Percentiles rank a stretch among this genome's conserved stretches.
phyloP scores from a whole-genome alignment of 1,139 yeast species.

The Sugiyamaella novakii region DNA sequence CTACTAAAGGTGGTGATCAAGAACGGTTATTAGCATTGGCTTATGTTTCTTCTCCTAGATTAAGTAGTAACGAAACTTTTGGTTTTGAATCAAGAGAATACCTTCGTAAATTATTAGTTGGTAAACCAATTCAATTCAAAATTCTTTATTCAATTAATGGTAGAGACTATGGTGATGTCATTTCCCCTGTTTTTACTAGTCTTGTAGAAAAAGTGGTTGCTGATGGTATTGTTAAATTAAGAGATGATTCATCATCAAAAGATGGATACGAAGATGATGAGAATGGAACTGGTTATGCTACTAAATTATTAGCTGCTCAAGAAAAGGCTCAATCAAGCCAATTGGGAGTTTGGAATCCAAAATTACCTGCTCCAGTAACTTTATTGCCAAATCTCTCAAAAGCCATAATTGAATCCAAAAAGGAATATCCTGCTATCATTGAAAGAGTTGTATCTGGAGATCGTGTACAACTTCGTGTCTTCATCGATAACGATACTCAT shows the following conservation, averaged over 20 bases:
- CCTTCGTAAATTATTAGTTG: slow-evolving; percentile 64
- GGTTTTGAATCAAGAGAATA: slow-evolving; percentile 63
- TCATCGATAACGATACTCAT: slow-evolving; percentile 52
- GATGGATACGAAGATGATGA: slow-evolving; percentile 43
- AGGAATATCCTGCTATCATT: slow-evolving; percentile 59
- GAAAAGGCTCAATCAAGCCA: slow-evolving; percentile 52
- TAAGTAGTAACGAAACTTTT: slow-evolving; percentile 45
- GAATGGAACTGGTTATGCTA: slow-evolving; percentile 38
- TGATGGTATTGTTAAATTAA: slow-evolving; percentile 64
- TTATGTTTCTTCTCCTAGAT: slow-evolving; percentile 58
- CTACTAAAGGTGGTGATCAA: slow-evolving; percentile 47
- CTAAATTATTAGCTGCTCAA: slow-evolving; percentile 49
- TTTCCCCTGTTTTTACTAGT: slow-evolving; percentile 64
- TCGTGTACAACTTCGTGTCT: slow-evolving; percentile 58
- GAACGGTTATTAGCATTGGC: slow-evolving; percentile 69
- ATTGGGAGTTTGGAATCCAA: slow-evolving; percentile 58
- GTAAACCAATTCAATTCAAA: slow-evolving; percentile 65
- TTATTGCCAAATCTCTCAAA: slow-evolving; percentile 44
- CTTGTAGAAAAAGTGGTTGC: slow-evolving; percentile 58
- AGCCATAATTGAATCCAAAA: slow-evolving; percentile 26
- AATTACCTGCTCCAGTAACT: slow-evolving; percentile 38
- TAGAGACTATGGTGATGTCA: slow-evolving; percentile 73
- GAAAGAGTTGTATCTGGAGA: slow-evolving; percentile 83
- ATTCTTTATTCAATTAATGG: slow-evolving; percentile 57
- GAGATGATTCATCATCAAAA: slow-evolving; percentile 52